These are phyloP conservation scores for Neofusicoccum kwambonambiense DNA, from an alignment of 2,329 filamentous ascomycete species.

Conservation along the genomic window DNA sequence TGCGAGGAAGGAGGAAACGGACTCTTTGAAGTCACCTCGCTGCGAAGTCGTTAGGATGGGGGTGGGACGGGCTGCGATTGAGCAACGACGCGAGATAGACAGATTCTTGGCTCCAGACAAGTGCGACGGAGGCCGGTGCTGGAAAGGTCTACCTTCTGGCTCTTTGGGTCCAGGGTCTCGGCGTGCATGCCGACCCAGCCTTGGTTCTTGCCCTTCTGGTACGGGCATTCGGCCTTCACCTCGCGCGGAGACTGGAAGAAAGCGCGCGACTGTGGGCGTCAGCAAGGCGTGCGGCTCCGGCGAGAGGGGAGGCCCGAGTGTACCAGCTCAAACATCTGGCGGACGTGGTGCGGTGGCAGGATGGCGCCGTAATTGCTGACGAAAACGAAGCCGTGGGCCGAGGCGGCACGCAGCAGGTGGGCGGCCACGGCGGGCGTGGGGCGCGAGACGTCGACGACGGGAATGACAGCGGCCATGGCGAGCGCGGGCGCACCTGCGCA, in stretches of 20 bases:
- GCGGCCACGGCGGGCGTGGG: slow-evolving; percentile 60
- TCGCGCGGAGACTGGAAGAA: slow-evolving; percentile 70
- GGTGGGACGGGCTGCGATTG: slow-evolving; percentile 21
- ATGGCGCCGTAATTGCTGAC: slow-evolving; percentile 67
- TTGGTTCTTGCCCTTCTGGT: slow-evolving; percentile 69
- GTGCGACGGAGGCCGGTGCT: too few species aligned
- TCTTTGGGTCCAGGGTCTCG: slow-evolving; percentile 82
- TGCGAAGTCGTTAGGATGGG: slow-evolving; percentile 1
- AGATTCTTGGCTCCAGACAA: too few species aligned
- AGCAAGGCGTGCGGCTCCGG: neutral
- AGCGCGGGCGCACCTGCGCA: neutral
- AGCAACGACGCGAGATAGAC: neutral
- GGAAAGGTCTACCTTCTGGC: slow-evolving; percentile 62
- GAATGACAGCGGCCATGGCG: slow-evolving; percentile 51
- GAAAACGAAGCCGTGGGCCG: slow-evolving; percentile 85
- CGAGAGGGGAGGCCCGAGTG: slow-evolving; percentile 20
- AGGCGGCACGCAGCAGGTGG: slow-evolving; percentile 73
- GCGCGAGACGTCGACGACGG: slow-evolving; percentile 77
- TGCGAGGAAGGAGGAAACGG: slow-evolving; percentile 25
- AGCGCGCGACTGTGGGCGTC: slow-evolving; percentile 57
- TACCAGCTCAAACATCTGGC: slow-evolving; percentile 73
- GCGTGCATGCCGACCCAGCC: slow-evolving; percentile 88
- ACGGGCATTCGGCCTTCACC: slow-evolving; percentile 73
- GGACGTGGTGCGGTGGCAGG: slow-evolving; percentile 65
- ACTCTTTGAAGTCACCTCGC: slow-evolving; percentile 89